Percentiles rank a stretch among this genome's conserved stretches.
These are phyloP conservation scores for Nicotiana attenuata DNA, from an alignment of 257 asterid species.

Conservation along the genomic window DNA sequence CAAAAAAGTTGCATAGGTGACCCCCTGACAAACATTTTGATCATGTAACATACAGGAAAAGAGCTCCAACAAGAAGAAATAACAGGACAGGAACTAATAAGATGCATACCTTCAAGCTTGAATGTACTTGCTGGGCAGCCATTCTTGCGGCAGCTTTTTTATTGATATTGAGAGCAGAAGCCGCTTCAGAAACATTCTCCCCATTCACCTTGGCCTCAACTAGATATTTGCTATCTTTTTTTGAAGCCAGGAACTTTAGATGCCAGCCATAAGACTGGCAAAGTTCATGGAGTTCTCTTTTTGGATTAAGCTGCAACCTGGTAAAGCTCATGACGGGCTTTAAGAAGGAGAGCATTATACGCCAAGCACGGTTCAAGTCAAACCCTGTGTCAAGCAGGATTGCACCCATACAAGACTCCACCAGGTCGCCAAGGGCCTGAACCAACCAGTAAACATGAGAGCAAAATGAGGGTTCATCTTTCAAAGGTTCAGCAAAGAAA, in stretches of 20 bases:
- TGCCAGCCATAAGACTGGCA: conserved; percentile 65
- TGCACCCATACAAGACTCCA: conserved; percentile 93
- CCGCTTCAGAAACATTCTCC: conserved; percentile 25
- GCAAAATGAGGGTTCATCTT: conserved; percentile 23
- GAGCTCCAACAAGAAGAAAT: not conserved
- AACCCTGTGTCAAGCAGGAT: conserved; percentile 77
- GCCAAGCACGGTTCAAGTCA: conserved; percentile 66
- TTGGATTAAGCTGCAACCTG: conserved; percentile 59
- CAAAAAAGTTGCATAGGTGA: not conserved
- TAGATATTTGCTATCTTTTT: conserved; percentile 39
- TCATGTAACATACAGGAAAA: not conserved
- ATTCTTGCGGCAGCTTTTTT: conserved; percentile 51
- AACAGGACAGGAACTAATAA: not conserved
- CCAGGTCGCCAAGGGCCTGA: conserved; percentile 95
- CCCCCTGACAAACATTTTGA: not conserved
- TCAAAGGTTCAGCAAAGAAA: not conserved
- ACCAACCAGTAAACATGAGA: conserved; percentile 25
- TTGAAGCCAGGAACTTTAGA: conserved; percentile 31
- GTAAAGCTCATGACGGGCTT: conserved; percentile 57
- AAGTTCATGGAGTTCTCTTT: conserved; percentile 71
- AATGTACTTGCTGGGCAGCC: conserved; percentile 46
- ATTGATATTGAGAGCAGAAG: conserved; percentile 42
- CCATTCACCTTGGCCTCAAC: conserved; percentile 54
- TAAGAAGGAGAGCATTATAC: conserved; percentile 55
- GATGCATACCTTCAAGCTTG: conserved; percentile 53